phyloP scores from a whole-genome alignment of 2,329 filamentous ascomycete species.

The Pseudogymnoascus sp. region DNA sequence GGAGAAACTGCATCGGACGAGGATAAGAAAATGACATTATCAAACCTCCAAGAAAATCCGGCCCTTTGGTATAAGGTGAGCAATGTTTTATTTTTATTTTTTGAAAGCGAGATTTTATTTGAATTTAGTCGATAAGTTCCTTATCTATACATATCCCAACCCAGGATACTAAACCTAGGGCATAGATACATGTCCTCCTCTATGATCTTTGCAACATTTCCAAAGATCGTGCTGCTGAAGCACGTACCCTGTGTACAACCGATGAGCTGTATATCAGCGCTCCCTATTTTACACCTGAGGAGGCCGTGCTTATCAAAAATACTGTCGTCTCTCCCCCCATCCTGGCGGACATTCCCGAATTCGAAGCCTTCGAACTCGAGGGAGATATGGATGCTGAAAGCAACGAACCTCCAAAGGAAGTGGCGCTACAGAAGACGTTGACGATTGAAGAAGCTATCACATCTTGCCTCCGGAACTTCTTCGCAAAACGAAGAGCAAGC shows the following conservation, averaged over 20 bases:
- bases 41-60: background rate
- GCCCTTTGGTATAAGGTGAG: background rate
- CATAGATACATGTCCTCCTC: slow-evolving; percentile 19
- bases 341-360: slow-evolving; percentile 13
- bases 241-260: slow-evolving; percentile 17
- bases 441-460: slow-evolving; percentile 22
- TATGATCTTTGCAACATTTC: slow-evolving; percentile 21
- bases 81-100: background rate
- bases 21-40: background rate
- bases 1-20: background rate
- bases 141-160: background rate
- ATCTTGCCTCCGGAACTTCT: slow-evolving; percentile 20
- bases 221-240: slow-evolving; percentile 16
- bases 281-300: slow-evolving; percentile 23
- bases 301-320: slow-evolving; percentile 19
- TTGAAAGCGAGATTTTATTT: background rate
- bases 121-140: background rate
- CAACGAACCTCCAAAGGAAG: background rate
- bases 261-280: slow-evolving; percentile 25
- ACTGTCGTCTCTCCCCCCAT: slow-evolving; percentile 13
- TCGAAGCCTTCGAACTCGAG: background rate
- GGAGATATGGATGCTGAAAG: slow-evolving; percentile 7
- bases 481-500: slow-evolving; percentile 25
- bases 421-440: slow-evolving; percentile 13
- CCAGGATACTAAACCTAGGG: background rate